Conservation (phyloP, 163 green algal species). For the Chlamydomonas reinhardtii region DNA sequence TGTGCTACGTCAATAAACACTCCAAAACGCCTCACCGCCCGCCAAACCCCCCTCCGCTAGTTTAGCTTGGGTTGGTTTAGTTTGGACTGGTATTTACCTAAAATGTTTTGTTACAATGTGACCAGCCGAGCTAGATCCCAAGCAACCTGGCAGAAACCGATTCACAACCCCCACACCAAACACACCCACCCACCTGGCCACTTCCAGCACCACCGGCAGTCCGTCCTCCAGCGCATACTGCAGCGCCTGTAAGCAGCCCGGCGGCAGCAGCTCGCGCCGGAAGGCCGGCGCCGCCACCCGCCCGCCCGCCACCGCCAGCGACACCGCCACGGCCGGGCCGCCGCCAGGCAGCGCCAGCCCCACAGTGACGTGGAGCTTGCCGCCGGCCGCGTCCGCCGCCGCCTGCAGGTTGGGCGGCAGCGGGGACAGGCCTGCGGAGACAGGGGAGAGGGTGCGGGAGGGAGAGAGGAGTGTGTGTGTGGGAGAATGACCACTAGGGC, state of each 20-base stretch:
- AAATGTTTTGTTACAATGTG: too few relatives aligned
- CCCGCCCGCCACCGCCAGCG: neutral
- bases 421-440: neutral
- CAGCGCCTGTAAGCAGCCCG: slow-evolving; percentile 92
- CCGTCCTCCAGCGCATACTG: slow-evolving; percentile 61
- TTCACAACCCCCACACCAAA: too few relatives aligned
- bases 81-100: too few relatives aligned
- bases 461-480: too few relatives aligned
- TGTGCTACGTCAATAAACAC: too few relatives aligned
- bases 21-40: too few relatives aligned
- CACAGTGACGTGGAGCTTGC: slow-evolving; percentile 11
- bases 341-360: slow-evolving; percentile 26
- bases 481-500: too few relatives aligned
- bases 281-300: neutral
- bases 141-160: too few relatives aligned
- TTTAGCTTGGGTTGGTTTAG: too few relatives aligned
- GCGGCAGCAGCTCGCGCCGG: slow-evolving; percentile 84
- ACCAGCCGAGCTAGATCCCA: too few relatives aligned
- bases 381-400: slow-evolving; percentile 11
- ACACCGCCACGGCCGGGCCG: slow-evolving; percentile 15
- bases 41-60: too few relatives aligned
- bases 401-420: slow-evolving; percentile 30
- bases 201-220: slow-evolving; percentile 36
- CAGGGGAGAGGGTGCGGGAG: too few relatives aligned
- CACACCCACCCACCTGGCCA: slow-evolving; percentile 34